These are phyloP conservation scores for Apiotrichum sp. DNA, from an alignment of 1,284 basidiomycete genomes.

Conservation along the genomic window DNA sequence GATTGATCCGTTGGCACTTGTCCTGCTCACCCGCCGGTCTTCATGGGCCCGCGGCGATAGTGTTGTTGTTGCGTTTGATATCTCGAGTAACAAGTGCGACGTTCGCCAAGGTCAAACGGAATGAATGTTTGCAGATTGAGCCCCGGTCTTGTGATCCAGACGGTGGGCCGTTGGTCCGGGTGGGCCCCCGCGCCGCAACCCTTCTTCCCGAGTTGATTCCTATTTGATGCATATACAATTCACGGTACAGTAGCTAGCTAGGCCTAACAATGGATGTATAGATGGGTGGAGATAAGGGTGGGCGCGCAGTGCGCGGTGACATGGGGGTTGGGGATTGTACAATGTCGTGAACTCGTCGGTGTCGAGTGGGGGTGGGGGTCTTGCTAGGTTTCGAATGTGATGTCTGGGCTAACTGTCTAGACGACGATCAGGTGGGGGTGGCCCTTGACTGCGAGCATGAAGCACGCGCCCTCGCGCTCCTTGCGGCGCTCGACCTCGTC, in stretches of 20 bases:
- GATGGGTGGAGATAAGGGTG: neutral
- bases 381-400: too few relatives aligned
- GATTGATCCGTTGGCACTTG: too few relatives aligned
- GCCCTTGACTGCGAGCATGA: constrained; percentile 41
- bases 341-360: neutral
- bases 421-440: constrained; percentile 41
- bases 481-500: constrained; percentile 31
- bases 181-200: too few relatives aligned
- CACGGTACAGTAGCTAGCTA: neutral
- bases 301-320: neutral
- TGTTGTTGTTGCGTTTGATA: too few relatives aligned
- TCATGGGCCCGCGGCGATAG: too few relatives aligned
- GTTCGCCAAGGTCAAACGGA: too few relatives aligned
- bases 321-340: neutral
- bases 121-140: too few relatives aligned
- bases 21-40: too few relatives aligned
- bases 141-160: too few relatives aligned
- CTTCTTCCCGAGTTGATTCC: neutral
- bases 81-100: too few relatives aligned
- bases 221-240: constrained; percentile 1
- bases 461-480: constrained; percentile 35
- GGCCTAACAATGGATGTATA: neutral
- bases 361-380: neutral
- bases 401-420: constrained; percentile 6
- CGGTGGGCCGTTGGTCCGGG: too few relatives aligned